phyloP scores from a whole-genome alignment of 1,139 yeast species.

The Kodamaea derodonti region DNA sequence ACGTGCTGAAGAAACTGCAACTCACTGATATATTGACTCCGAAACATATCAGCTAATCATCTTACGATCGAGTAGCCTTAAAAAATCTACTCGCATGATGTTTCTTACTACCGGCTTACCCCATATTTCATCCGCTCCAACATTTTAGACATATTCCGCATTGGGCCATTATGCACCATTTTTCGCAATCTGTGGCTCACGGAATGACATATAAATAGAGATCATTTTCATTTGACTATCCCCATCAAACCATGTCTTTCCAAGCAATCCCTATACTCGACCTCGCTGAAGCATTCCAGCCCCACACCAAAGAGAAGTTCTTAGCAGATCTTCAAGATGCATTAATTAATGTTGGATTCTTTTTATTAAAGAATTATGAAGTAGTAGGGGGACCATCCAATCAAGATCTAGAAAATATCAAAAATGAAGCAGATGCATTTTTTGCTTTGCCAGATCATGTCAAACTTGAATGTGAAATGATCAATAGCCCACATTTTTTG shows the following conservation, averaged over 20 bases:
- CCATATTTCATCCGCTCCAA: no score
- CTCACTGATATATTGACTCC: no score
- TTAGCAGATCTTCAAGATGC: conserved; percentile 49
- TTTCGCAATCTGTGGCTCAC: not conserved
- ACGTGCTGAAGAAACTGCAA: no score
- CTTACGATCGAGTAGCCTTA: no score
- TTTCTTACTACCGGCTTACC: no score
- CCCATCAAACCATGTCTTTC: conserved; percentile 22
- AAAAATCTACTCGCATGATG: no score
- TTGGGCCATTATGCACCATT: no score
- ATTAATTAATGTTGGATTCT: conserved; percentile 58
- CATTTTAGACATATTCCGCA: no score
- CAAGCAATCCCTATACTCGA: conserved; percentile 35
- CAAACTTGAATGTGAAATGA: conserved; percentile 55
- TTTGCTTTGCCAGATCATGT: conserved; percentile 52
- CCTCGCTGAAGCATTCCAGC: conserved; percentile 28
- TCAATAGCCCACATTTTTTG: conserved; percentile 59
- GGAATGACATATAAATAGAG: no score
- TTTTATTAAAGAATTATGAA: conserved; percentile 46
- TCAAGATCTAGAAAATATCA: conserved; percentile 37
- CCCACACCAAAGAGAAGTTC: conserved; percentile 40
- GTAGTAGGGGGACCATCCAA: conserved; percentile 28
- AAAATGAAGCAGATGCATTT: conserved; percentile 42
- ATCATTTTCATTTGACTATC: no score
- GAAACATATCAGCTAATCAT: no score